Evolutionary conservation across 163 green algal genomes (phyloP).

Genomic region (Scenedesmus sp.): DNA sequence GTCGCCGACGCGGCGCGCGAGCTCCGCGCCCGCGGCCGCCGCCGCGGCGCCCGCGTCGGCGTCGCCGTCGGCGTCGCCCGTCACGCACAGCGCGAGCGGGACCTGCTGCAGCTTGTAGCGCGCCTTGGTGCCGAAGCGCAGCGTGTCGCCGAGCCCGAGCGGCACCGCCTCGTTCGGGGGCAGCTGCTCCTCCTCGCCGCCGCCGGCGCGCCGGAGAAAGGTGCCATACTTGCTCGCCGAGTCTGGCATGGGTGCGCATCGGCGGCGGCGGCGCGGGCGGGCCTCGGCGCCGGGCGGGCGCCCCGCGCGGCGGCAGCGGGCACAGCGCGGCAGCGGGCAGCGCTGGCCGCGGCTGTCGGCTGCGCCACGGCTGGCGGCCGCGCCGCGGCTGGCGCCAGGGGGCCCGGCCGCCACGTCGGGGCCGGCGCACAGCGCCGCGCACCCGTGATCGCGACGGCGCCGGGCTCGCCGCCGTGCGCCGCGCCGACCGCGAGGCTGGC

Average conservation of each 20-base stretch:
- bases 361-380: neutral
- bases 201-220: neutral
- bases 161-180: neutral
- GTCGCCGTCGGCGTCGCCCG: neutral
- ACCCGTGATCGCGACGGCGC: slow-evolving; percentile 8
- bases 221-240: slow-evolving; percentile 40
- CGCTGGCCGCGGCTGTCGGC: neutral
- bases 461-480: neutral
- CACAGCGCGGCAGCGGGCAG: neutral
- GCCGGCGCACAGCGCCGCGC: too few species aligned
- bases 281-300: too few species aligned
- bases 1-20: neutral
- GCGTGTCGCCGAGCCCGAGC: neutral
- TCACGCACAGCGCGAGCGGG: neutral
- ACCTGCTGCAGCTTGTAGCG: slow-evolving; percentile 17
- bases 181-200: slow-evolving; percentile 1
- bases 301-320: too few species aligned
- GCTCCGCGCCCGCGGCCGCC: neutral
- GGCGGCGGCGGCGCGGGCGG: neutral
- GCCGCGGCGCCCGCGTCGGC: neutral
- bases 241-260: neutral
- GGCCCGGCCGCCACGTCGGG: too few species aligned
- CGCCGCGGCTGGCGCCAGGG: too few species aligned
- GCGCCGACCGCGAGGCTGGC: neutral
- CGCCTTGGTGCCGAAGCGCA: slow-evolving; percentile 31